Evolutionary conservation across 345 rosid genomes (phyloP).

Genomic region (Salix suchowensis): DNA sequence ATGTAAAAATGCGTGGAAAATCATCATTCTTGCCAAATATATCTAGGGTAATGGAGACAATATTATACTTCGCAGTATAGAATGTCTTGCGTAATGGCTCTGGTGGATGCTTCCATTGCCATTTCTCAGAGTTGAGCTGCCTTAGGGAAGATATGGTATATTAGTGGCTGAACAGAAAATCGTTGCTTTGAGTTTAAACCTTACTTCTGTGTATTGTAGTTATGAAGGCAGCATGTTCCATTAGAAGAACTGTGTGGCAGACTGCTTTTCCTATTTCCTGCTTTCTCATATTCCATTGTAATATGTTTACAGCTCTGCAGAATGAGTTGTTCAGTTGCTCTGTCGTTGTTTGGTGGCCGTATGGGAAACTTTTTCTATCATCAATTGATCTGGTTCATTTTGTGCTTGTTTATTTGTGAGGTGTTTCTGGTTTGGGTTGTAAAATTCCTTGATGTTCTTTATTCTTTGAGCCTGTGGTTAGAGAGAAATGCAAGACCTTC

Average conservation of each 20-base stretch:
- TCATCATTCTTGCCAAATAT: not conserved
- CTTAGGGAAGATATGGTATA: not conserved
- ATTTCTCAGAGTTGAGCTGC: not conserved
- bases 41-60: not conserved
- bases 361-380: not conserved
- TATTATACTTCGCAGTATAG: not conserved
- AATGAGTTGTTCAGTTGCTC: not conserved
- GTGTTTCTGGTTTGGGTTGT: not conserved
- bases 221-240: not conserved
- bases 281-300: not conserved
- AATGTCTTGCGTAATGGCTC: not conserved
- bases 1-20: not conserved
- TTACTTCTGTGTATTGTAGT: no score
- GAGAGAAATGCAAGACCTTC: not conserved
- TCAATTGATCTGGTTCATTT: not conserved
- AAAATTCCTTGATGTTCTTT: no score
- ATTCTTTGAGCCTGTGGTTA: not conserved
- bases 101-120: not conserved
- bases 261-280: not conserved
- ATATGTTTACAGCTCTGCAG: not conserved
- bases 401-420: not conserved
- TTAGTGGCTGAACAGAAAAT: not conserved
- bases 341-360: not conserved
- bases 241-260: not conserved
- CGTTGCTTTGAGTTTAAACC: not conserved